phyloP scores from a whole-genome alignment of 2,329 filamentous ascomycete species.

The Myrmaecium sp. region DNA sequence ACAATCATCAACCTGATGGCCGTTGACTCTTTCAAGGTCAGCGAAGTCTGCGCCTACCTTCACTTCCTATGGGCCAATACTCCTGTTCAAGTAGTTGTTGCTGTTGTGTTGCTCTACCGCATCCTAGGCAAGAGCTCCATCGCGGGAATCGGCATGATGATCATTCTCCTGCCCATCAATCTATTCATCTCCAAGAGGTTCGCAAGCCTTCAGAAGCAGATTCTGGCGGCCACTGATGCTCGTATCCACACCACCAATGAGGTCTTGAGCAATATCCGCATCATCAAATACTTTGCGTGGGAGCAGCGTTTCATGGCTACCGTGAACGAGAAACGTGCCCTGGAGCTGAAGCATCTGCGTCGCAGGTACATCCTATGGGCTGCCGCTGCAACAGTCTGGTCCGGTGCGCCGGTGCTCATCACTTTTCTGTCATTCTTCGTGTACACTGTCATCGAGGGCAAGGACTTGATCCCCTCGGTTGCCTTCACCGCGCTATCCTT shows the following conservation, averaged over 20 bases:
- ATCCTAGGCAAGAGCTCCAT: constrained; percentile 89
- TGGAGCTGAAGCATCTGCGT: constrained; percentile 63
- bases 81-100: constrained; percentile 72
- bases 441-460: constrained; percentile 80
- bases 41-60: constrained; percentile 83
- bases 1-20: constrained; percentile 99
- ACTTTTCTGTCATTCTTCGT: constrained; percentile 92
- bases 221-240: constrained; percentile 85
- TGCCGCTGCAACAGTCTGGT: constrained; percentile 84
- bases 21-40: constrained; percentile 97
- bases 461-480: constrained; percentile 75
- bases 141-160: constrained; percentile 82
- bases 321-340: constrained; percentile 73
- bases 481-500: constrained; percentile 94
- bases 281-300: constrained; percentile 99
- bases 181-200: constrained; percentile 78
- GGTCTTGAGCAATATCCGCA: constrained; percentile 89
- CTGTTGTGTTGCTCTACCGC: constrained; percentile 66
- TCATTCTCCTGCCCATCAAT: constrained; percentile 75
- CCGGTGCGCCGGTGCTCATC: constrained; percentile 84
- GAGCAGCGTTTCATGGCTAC: constrained; percentile 75
- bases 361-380: constrained; percentile 84
- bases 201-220: constrained; percentile 70
- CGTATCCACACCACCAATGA: constrained; percentile 95
- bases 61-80: constrained; percentile 91